Percentiles rank a stretch among this genome's conserved stretches.
phyloP scores from a whole-genome alignment of 2,329 filamentous ascomycete species.

The Calonectria honghensis region DNA sequence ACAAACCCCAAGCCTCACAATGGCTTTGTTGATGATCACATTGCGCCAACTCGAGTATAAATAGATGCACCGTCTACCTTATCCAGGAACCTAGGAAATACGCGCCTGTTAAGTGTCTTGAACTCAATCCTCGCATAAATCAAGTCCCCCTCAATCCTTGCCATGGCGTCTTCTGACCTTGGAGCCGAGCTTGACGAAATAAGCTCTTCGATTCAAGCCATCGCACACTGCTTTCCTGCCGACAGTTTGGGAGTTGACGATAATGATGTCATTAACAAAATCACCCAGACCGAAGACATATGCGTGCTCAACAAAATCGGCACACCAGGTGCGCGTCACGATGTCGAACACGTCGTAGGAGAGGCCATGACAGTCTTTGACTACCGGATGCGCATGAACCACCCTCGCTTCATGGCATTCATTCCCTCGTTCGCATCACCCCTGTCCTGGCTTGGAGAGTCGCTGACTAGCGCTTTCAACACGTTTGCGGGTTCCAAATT shows the following conservation, averaged over 20 bases:
- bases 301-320: background rate
- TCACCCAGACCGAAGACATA: background rate
- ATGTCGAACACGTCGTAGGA: background rate
- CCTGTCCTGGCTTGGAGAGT: background rate
- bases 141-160: background rate
- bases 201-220: background rate
- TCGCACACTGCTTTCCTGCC: background rate
- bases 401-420: slow-evolving; percentile 8
- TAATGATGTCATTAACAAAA: background rate
- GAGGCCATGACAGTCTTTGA: background rate
- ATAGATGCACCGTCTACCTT: background rate
- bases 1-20: background rate
- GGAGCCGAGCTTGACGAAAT: background rate
- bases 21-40: background rate
- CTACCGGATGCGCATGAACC: slow-evolving; percentile 17
- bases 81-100: background rate
- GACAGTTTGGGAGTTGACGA: background rate
- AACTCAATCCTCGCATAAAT: background rate
- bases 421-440: background rate
- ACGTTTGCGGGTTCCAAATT: background rate
- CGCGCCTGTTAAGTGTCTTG: too few species aligned
- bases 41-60: background rate
- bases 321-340: background rate
- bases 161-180: background rate
- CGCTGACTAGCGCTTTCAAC: background rate